Base-by-base conservation (phyloP, 1,284 basidiomycete genomes). In the Anthracocystis panici-leucophaei region DNA sequence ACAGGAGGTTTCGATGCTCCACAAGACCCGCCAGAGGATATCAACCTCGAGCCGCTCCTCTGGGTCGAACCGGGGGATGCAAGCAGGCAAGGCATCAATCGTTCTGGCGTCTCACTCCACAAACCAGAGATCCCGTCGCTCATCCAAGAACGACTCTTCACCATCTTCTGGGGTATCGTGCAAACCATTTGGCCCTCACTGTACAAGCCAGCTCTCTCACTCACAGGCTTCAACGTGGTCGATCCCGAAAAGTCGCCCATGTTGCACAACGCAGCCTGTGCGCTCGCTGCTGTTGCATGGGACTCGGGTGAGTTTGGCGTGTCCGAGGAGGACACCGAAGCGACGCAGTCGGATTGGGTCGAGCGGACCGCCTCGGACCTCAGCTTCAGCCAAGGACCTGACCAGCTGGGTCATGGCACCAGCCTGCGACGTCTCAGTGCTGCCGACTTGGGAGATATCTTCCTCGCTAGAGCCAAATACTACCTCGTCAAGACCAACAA, bases 391-490 rank as follows among this genome's bases (percentile, higher is more conserved):
- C 62, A 60, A 12, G 70, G 52, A 0, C 51, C 58, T 6, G 48
- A 50, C 4, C 63, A 57, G 27, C 58, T 66, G 12, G 62, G 54
- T 21, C 35, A 70, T 23, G 64, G 64, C 21, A 65, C 71, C 14
- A 63, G 55, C 29, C 41, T 63, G 2, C 51, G 60, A 4, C 60
- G 60, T 25, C 58, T 74, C 33, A 69, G 57, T 21, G 69, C 69
- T 12, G 60, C 54, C 21, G 59, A 70, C 14, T 50, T 72, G 48
- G 75, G 76, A 42, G 72, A 77, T 44, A 68, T 79, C 53, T 78
- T 81, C 41, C 63, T 75, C 40, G 66, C 75, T 11, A 50, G 79
- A 38, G 79, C 77, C 41, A 79, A 73, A 45, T 80, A 75, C 50
- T 78, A 68, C 49, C 72, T 78, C 2, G 53, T 78, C 29, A 68